These are phyloP conservation scores for Thelonectria blattea DNA, from an alignment of 2,329 filamentous ascomycete species.

Conservation along the genomic window DNA sequence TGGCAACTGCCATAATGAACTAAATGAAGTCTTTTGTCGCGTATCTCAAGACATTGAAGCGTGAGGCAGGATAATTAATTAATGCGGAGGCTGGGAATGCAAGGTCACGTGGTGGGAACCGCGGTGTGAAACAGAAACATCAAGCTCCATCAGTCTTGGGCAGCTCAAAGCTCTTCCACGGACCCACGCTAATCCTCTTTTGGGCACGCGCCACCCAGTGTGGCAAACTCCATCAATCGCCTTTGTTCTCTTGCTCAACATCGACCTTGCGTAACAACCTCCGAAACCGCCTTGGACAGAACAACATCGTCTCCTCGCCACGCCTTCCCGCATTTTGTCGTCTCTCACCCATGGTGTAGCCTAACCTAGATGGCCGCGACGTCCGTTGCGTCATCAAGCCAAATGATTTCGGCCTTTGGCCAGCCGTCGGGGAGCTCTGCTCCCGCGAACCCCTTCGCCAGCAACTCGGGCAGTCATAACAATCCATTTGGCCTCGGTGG, in stretches of 20 bases:
- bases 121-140: conserved; percentile 9
- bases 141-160: neutral
- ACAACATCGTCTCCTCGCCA: conserved; percentile 21
- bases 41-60: neutral
- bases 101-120: conserved; percentile 28
- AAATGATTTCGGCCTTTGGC: conserved; percentile 48
- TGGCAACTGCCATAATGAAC: conserved; percentile 17
- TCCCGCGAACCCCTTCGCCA: conserved; percentile 47
- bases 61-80: neutral
- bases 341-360: conserved; percentile 43
- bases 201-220: conserved; percentile 5
- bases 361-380: conserved; percentile 47
- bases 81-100: neutral
- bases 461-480: conserved; percentile 27
- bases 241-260: neutral
- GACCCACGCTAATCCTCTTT: conserved; percentile 1
- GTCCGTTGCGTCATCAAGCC: conserved; percentile 48
- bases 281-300: conserved; percentile 22
- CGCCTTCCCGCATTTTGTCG: conserved; percentile 25
- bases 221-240: conserved; percentile 9
- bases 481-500: conserved; percentile 43
- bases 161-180: neutral
- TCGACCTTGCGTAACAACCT: conserved; percentile 18
- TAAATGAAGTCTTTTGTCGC: conserved; percentile 23
- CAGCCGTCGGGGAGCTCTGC: conserved; percentile 45